Conservation (phyloP, 139 green algal species). For the Volvox africanus region DNA sequence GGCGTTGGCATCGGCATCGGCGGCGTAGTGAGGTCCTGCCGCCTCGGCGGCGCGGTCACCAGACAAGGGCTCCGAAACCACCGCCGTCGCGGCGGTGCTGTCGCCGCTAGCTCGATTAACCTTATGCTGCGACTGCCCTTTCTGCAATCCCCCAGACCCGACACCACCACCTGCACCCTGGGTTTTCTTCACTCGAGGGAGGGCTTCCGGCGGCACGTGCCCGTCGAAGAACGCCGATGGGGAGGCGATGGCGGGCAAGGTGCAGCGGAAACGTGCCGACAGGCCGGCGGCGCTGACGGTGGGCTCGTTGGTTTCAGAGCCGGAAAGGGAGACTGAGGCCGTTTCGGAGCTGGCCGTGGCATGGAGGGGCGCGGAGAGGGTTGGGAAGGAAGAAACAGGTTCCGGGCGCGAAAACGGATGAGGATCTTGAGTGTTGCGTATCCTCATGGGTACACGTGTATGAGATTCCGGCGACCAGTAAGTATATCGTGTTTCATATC, state of each 20-base stretch:
- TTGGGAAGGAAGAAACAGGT: no score
- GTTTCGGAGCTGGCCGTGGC: slow-evolving; percentile 12
- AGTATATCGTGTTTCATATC: no score
- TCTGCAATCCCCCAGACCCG: neutral
- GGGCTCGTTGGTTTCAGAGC: neutral
- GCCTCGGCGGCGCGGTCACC: neutral
- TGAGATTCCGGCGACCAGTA: no score
- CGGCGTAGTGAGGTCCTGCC: neutral
- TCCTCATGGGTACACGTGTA: no score
- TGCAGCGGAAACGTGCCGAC: slow-evolving; percentile 33
- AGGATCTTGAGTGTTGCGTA: no score
- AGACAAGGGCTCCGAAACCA: neutral
- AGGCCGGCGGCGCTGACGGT: neutral
- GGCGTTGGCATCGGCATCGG: neutral
- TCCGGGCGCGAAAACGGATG: no score
- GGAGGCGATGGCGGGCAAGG: slow-evolving; percentile 37
- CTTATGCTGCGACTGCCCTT: neutral
- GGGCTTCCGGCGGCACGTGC: neutral
- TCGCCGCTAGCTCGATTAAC: neutral
- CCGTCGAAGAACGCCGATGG: slow-evolving; percentile 50
- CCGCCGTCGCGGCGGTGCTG: neutral
- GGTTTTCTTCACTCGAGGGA: neutral
- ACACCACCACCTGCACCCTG: neutral
- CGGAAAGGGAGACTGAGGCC: neutral
- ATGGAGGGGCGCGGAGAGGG: no score